phyloP scores from a whole-genome alignment of 129 eudicot species.

The Ambrosia artemisiifolia region DNA sequence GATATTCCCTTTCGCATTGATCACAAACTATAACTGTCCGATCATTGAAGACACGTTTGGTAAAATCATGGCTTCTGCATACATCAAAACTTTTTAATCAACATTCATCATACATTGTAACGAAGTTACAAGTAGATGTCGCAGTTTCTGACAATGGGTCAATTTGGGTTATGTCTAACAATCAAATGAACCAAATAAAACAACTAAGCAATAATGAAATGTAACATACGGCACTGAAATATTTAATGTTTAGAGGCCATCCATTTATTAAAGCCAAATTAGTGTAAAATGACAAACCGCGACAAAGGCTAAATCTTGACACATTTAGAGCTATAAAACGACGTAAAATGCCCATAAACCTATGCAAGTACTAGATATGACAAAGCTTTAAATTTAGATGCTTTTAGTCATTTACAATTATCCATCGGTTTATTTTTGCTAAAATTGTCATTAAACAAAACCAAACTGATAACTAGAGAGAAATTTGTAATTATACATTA shows the following conservation, averaged over 20 bases:
- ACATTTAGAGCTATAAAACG: neutral
- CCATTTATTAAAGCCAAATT: neutral
- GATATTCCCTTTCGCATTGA: constrained; percentile 94
- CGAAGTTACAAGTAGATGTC: too few relatives aligned
- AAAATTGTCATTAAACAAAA: neutral
- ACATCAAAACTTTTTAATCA: constrained; percentile 1
- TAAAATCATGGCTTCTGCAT: constrained; percentile 71
- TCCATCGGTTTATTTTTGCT: neutral
- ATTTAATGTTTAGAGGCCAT: neutral
- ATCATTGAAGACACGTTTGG: constrained; percentile 75
- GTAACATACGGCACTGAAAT: neutral
- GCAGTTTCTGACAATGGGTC: neutral
- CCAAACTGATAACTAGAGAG: neutral
- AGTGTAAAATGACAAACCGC: neutral
- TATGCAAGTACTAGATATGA: neutral
- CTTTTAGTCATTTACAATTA: neutral
- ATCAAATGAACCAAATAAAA: neutral
- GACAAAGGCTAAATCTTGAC: neutral
- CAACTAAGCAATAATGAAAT: neutral
- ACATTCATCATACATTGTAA: neutral
- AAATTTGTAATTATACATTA: neutral
- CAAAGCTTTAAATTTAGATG: neutral
- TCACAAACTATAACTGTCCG: constrained; percentile 93
- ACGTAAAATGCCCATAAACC: neutral
- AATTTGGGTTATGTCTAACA: neutral